Percentiles rank a stretch among this genome's conserved stretches.
Conservation (phyloP, 2,329 filamentous ascomycete genomes). For the Fonsecaea pedrosoi region DNA sequence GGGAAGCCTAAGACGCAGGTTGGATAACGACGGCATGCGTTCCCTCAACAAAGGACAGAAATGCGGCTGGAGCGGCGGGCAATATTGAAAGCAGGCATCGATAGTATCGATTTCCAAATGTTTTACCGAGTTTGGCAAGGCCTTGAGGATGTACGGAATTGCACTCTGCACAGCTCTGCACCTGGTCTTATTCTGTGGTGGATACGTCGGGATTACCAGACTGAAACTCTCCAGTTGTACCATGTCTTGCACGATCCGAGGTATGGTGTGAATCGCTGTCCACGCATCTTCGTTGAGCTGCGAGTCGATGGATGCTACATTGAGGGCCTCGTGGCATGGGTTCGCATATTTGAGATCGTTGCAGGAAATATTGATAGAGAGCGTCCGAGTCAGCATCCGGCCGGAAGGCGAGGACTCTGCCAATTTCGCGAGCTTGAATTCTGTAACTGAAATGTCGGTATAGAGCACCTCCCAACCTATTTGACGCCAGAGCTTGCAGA, state of each 20-base stretch:
- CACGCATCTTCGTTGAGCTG: background rate
- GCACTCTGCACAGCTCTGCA: background rate
- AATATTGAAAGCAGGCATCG: background rate
- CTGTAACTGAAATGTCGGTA: background rate
- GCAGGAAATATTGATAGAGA: background rate
- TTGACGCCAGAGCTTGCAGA: background rate
- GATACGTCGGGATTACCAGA: background rate
- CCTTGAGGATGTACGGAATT: background rate
- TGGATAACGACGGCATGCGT: background rate
- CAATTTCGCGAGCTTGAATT: background rate
- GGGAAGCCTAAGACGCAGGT: constrained; percentile 1
- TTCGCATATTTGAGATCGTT: background rate
- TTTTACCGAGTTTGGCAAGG: background rate
- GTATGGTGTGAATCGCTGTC: background rate
- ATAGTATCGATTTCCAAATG: constrained; percentile 5
- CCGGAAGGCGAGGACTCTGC: background rate
- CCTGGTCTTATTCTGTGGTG: background rate
- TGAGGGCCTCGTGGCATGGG: background rate
- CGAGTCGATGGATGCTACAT: background rate
- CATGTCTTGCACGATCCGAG: background rate
- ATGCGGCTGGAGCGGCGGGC: background rate
- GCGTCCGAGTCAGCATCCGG: background rate
- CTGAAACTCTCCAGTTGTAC: background rate
- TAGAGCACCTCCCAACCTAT: background rate
- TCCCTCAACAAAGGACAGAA: constrained; percentile 1